A percentile compares a stretch with the other conserved stretches of the same genome.
phyloP scores from a whole-genome alignment of 257 asterid species.

The Vinca minor region DNA sequence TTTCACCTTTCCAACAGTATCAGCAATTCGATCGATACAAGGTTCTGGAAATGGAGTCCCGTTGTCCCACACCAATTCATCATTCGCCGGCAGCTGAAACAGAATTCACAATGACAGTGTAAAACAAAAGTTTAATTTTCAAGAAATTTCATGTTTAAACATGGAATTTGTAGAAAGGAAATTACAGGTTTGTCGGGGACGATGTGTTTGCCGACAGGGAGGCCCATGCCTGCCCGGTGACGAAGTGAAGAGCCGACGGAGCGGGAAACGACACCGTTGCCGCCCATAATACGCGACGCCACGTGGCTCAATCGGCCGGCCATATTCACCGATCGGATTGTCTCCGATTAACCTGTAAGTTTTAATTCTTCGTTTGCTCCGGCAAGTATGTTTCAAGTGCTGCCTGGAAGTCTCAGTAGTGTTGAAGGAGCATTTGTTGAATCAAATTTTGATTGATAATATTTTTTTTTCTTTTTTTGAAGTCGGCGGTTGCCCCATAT shows the following conservation, averaged over 20 bases:
- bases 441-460: background rate
- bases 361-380: background rate
- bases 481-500: too few species aligned
- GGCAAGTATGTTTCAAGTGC: background rate
- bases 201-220: slow-evolving; percentile 84
- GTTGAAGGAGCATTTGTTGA: background rate
- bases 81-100: slow-evolving; percentile 69
- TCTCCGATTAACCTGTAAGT: slow-evolving; percentile 1
- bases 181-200: slow-evolving; percentile 87
- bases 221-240: slow-evolving; percentile 88
- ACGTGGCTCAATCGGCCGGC: slow-evolving; percentile 67
- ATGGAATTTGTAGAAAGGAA: background rate
- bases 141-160: background rate
- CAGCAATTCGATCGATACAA: slow-evolving; percentile 88
- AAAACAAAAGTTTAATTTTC: background rate
- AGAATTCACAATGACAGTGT: background rate
- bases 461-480: too few species aligned
- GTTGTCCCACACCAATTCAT: slow-evolving; percentile 84
- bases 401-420: background rate
- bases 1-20: slow-evolving; percentile 78
- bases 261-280: slow-evolving; percentile 60
- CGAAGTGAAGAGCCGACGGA: slow-evolving; percentile 72
- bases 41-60: slow-evolving; percentile 93
- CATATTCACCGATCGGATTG: slow-evolving; percentile 29
- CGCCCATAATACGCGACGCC: slow-evolving; percentile 82